A percentile compares a stretch with the other conserved stretches of the same genome.
phyloP scores from a whole-genome alignment of 768 basidiomycete genomes.

The Pluteus cervinus region DNA sequence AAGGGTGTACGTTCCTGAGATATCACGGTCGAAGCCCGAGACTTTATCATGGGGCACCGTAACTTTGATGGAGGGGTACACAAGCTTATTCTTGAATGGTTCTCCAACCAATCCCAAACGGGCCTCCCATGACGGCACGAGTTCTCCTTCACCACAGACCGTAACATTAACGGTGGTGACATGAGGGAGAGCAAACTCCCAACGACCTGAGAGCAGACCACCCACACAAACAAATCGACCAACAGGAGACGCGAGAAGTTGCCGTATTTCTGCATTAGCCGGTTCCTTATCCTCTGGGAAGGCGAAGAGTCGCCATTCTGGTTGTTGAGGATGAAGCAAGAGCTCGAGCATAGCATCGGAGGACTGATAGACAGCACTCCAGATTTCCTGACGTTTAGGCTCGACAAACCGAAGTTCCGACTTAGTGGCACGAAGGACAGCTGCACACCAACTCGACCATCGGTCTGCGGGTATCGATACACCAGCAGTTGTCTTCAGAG shows the following conservation, averaged over 20 bases:
- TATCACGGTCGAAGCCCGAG: slow-evolving; percentile 63
- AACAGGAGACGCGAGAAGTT: slow-evolving; percentile 66
- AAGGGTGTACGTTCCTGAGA: slow-evolving; percentile 74
- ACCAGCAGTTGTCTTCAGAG: slow-evolving; percentile 33
- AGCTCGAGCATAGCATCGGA: slow-evolving; percentile 68
- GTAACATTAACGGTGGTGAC: slow-evolving; percentile 48
- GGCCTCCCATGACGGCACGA: slow-evolving; percentile 81
- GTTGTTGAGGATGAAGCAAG: slow-evolving; percentile 64
- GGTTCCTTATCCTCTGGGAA: slow-evolving; percentile 61
- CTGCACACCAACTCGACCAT: slow-evolving; percentile 67
- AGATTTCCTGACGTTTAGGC: slow-evolving; percentile 82
- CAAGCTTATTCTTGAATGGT: slow-evolving; percentile 58
- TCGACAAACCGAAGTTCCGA: slow-evolving; percentile 78
- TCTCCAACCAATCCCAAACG: slow-evolving; percentile 67
- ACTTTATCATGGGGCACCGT: slow-evolving; percentile 43
- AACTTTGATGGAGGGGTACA: slow-evolving; percentile 64
- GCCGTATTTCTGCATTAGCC: slow-evolving; percentile 75
- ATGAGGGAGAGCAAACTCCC: slow-evolving; percentile 77
- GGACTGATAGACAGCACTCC: slow-evolving; percentile 78
- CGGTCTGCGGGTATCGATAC: slow-evolving; percentile 43
- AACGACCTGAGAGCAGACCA: slow-evolving; percentile 60
- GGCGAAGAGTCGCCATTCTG: slow-evolving; percentile 85
- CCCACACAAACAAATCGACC: slow-evolving; percentile 59
- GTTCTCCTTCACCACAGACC: slow-evolving; percentile 59
- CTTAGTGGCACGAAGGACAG: slow-evolving; percentile 53